These are phyloP conservation scores for Gynandropsis gynandra DNA, from an alignment of 345 rosid genomes.

Conservation along the genomic window DNA sequence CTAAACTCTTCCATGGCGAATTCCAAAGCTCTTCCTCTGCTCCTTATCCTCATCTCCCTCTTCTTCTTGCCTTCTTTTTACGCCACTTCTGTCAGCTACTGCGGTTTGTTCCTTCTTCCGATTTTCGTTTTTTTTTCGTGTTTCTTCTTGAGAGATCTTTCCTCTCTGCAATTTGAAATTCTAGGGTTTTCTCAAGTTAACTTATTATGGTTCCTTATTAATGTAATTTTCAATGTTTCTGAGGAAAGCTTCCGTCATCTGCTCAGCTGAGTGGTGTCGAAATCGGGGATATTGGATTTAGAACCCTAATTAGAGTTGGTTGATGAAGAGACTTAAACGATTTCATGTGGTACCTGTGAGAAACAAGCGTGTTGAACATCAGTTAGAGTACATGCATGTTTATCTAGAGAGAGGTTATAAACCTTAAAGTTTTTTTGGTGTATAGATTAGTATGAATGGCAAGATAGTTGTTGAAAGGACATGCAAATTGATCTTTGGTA, in stretches of 20 bases:
- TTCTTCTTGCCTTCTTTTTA: conserved; percentile 19
- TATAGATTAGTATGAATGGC: not conserved
- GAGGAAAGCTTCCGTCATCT: too few relatives aligned
- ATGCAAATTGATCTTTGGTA: too few relatives aligned
- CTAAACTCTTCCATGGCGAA: conserved; percentile 23
- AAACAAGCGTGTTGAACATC: not conserved
- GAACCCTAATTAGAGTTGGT: too few relatives aligned
- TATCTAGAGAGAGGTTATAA: not conserved
- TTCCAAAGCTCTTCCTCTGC: conserved; percentile 20
- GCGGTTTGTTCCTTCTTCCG: conserved; percentile 22
- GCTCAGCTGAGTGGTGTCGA: too few relatives aligned
- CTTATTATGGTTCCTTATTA: too few relatives aligned
- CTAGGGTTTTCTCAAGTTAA: too few relatives aligned
- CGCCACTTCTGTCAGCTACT: conserved; percentile 25
- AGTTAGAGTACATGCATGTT: not conserved
- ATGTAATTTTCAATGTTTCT: too few relatives aligned
- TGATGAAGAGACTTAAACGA: not conserved
- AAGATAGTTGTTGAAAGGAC: too few relatives aligned
- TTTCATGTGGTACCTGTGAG: not conserved
- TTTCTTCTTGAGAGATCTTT: not conserved
- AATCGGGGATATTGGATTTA: too few relatives aligned
- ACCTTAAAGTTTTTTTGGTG: conserved; percentile 1
- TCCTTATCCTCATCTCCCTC: conserved; percentile 19
- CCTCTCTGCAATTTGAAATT: not conserved
- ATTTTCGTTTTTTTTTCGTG: not conserved